Conservation (phyloP, 176 grass and related monocot species). For the barley (Hordeum vulgare) region DNA sequence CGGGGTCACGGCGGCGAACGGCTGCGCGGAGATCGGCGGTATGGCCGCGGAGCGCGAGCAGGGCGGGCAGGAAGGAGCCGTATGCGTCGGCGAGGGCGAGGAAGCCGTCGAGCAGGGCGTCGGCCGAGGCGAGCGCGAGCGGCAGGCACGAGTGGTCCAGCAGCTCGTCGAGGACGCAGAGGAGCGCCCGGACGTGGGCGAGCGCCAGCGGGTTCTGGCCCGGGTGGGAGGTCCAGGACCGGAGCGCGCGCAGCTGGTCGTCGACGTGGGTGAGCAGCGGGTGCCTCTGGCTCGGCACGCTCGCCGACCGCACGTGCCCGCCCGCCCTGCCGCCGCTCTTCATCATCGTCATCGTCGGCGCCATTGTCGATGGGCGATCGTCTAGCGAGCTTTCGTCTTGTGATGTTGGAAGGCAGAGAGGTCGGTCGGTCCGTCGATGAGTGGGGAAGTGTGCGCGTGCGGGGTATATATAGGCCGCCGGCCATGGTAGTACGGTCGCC, state of each 20-base stretch:
- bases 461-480: neutral
- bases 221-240: constrained; percentile 10
- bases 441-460: neutral
- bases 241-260: constrained; percentile 37
- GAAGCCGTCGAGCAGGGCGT: constrained; percentile 49
- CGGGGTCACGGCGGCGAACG: constrained; percentile 17
- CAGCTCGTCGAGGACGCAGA: constrained; percentile 56
- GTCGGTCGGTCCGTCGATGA: no score
- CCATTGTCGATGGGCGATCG: neutral
- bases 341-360: neutral
- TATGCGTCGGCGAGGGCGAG: constrained; percentile 61
- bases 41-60: constrained; percentile 30
- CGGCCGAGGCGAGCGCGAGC: neutral
- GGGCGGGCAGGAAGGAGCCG: constrained; percentile 31
- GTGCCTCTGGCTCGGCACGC: constrained; percentile 46
- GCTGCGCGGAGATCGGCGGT: constrained; percentile 32
- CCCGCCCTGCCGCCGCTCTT: neutral
- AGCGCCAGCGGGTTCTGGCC: constrained; percentile 29
- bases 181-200: constrained; percentile 39
- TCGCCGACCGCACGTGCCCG: constrained; percentile 50
- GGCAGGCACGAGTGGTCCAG: constrained; percentile 24
- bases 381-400: neutral
- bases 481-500: neutral
- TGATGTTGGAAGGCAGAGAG: neutral
- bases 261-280: constrained; percentile 43